Percentiles rank a stretch among this genome's conserved stretches.
phyloP scores from a whole-genome alignment of 805 yeast species.

The Priceomyces carsonii region DNA sequence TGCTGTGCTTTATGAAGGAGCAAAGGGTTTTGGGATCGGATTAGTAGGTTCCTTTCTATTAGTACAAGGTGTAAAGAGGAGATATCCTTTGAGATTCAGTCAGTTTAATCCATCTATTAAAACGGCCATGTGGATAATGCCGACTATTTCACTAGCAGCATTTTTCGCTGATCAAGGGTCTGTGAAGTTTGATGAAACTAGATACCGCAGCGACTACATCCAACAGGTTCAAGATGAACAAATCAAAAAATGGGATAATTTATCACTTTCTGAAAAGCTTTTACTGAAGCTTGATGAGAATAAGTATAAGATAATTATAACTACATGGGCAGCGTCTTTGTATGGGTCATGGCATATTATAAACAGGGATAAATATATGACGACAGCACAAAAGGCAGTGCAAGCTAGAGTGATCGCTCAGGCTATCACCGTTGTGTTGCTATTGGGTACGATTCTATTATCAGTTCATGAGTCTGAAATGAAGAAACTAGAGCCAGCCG shows the following conservation, averaged over 20 bases:
- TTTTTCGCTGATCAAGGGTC: conserved; percentile 75
- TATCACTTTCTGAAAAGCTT: conserved; percentile 50
- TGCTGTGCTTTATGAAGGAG: conserved; percentile 60
- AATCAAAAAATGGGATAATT: conserved; percentile 50
- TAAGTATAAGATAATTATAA: conserved; percentile 68
- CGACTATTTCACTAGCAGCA: conserved; percentile 62
- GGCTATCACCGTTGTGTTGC: conserved; percentile 68
- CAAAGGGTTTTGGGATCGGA: conserved; percentile 62
- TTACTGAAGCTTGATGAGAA: conserved; percentile 50
- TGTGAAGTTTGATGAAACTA: conserved; percentile 58
- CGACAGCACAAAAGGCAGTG: conserved; percentile 72
- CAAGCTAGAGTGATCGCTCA: conserved; percentile 91
- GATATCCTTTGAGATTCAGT: conserved; percentile 50
- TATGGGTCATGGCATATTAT: conserved; percentile 75
- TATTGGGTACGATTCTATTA: conserved; percentile 66
- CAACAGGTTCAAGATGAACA: conserved; percentile 46
- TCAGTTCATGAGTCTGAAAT: conserved; percentile 57
- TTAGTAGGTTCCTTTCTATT: conserved; percentile 54
- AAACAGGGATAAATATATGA: conserved; percentile 69
- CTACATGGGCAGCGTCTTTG: conserved; percentile 78
- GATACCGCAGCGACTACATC: conserved; percentile 52
- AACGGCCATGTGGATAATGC: conserved; percentile 67
- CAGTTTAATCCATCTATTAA: conserved; percentile 35
- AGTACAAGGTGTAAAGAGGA: conserved; percentile 39
- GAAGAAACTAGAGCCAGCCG: conserved; percentile 32